Evolutionary conservation across 306 rosid genomes (phyloP).

Genomic region (Erythrophleum fordii): DNA sequence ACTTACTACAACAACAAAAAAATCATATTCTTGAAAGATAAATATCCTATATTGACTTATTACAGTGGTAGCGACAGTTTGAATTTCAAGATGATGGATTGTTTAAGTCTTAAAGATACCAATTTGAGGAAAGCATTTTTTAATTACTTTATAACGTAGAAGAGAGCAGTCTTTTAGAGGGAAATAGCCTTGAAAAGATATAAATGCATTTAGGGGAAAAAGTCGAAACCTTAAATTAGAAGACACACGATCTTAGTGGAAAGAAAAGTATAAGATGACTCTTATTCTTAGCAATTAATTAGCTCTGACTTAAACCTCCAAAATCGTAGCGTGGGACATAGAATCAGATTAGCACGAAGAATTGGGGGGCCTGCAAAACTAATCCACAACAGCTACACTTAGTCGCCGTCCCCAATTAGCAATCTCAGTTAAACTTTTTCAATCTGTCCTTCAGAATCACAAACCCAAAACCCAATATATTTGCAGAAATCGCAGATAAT

Average conservation of each 20-base stretch:
- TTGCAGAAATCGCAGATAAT: neutral
- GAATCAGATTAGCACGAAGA: neutral
- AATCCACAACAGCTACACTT: neutral
- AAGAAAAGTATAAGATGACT: neutral
- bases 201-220: neutral
- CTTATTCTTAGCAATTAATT: neutral
- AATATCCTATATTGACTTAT: no score
- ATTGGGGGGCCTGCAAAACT: neutral
- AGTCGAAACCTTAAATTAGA: neutral
- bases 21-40: no score
- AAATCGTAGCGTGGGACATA: neutral
- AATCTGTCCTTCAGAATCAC: no score
- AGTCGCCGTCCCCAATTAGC: neutral
- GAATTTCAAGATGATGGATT: no score
- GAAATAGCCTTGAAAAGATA: no score
- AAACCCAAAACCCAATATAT: neutral
- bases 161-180: no score
- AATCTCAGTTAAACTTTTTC: neutral
- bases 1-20: no score
- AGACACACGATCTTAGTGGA: neutral
- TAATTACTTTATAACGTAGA: no score
- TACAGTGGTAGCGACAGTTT: no score
- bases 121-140: no score
- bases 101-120: no score
- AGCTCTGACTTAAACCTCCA: neutral